Evolutionary conservation across 352 stramenopile species (phyloP).

Genomic region (Globisporangium recalcitrans): DNA sequence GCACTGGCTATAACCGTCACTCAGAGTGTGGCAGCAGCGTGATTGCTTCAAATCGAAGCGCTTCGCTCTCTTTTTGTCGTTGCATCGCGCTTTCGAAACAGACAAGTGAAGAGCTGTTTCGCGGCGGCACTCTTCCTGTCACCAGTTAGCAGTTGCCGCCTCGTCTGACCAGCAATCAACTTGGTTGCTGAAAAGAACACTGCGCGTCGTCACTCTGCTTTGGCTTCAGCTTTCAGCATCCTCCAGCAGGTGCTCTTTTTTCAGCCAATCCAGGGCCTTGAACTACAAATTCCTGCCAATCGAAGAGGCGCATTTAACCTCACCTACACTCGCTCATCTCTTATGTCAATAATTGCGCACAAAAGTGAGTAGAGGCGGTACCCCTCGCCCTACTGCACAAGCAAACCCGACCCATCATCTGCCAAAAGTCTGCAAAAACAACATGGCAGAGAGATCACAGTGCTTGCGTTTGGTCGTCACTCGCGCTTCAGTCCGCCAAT

Average conservation of each 20-base stretch:
- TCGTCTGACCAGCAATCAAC: slow-evolving; percentile 1
- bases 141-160: background rate
- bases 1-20: slow-evolving; percentile 11
- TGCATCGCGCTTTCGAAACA: background rate
- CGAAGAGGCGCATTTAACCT: background rate
- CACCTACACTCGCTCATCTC: no score
- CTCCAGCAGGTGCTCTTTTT: no score
- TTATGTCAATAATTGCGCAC: background rate
- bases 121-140: background rate
- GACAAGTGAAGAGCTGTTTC: background rate
- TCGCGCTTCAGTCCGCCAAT: background rate
- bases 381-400: background rate
- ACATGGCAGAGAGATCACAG: slow-evolving; percentile 1
- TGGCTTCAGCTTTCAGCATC: background rate
- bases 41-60: background rate
- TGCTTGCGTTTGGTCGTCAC: no score
- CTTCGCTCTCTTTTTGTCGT: background rate
- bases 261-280: background rate
- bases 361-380: background rate
- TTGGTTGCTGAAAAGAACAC: background rate
- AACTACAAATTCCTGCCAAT: background rate
- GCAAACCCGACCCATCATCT: background rate
- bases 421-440: background rate
- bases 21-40: slow-evolving; percentile 12
- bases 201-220: no score